Base-by-base conservation (phyloP, 2,329 filamentous ascomycete genomes). In the Epichloe glyceriae region DNA sequence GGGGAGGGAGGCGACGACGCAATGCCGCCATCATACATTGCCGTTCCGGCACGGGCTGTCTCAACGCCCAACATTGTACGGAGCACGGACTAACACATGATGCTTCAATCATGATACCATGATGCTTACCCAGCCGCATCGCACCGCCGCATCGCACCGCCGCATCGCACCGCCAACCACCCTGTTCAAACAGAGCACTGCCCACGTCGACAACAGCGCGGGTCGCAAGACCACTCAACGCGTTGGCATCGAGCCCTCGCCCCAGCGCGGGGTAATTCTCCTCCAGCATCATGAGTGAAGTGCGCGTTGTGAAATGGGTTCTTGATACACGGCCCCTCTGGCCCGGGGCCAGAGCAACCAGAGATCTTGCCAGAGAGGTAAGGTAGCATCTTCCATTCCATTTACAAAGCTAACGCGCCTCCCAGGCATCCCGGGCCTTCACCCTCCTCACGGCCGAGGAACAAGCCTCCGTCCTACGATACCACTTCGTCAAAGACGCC, bases 401-500 rank as follows among this genome's bases (percentile, higher is more conserved):
- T n/a, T n/a, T 10, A 33, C 12, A 2, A 20, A 17, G n/a, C n/a
- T 17, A 42, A 47, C 35, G 6, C 42, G 19, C n/a, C 8, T 17
- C 44, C 4, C 53, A 82, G 77, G 79, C 79, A 42, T 64, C 71
- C n/a, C 67, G 72, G 44, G 74, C 75, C 20, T 66, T 84, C 37
- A 64, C 68, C 8, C 69, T 83, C 30, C 70, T 83, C 46, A 65
- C 70, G 2, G 58, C 67, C 1, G 67, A 75, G 10, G 84, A 88
- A 62, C 77, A 75, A 54, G 64, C 73, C 48, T 66, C 68, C 14
- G 76, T 83, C 34, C 72, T 82, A 8, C 72, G 72, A 52, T 87
- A 80, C 68, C 78, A 80, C 68, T 79, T 83, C 64, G 70, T 83
- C 58, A 73, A 77, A 61, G 86, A 90, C 67, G 86, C 86, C 49